phyloP scores from a whole-genome alignment of 2,329 filamentous ascomycete species.

The Talaromyces atroroseus region DNA sequence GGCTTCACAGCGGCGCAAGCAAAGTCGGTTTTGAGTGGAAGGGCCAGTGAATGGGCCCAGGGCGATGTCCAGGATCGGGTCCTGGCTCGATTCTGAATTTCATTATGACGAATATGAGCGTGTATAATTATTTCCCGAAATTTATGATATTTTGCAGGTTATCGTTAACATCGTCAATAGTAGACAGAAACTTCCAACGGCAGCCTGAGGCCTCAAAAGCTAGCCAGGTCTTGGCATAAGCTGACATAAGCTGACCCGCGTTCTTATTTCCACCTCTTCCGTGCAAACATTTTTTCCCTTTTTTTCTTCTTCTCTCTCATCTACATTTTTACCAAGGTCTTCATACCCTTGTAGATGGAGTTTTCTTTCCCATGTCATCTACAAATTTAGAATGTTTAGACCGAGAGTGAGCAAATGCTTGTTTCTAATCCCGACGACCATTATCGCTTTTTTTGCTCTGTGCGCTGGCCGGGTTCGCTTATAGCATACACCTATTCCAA shows the following conservation, averaged over 20 bases:
- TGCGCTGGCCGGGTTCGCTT: conserved; percentile 41
- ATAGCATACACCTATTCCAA: conserved; percentile 33
- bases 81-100: conserved; percentile 55
- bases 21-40: conserved; percentile 63
- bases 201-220: conserved; percentile 2
- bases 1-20: conserved; percentile 77
- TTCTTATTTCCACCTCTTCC: neutral
- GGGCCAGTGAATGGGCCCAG: conserved; percentile 67
- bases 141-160: too few relatives aligned
- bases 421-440: conserved; percentile 38
- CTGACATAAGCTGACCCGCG: neutral
- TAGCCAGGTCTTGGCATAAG: neutral
- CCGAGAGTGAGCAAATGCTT: conserved; percentile 38
- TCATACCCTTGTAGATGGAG: conserved; percentile 42
- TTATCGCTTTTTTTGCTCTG: conserved; percentile 21
- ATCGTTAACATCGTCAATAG: too few relatives aligned
- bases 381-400: conserved; percentile 39
- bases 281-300: conserved; percentile 8
- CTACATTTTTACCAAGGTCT: conserved; percentile 30
- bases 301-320: conserved; percentile 24
- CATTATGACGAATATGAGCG: neutral
- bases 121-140: too few relatives aligned
- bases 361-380: conserved; percentile 27
- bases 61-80: conserved; percentile 70
- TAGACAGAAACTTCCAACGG: neutral